Evolutionary conservation across 2,329 filamentous ascomycete species (phyloP).

Genomic region (Fusarium sp.): DNA sequence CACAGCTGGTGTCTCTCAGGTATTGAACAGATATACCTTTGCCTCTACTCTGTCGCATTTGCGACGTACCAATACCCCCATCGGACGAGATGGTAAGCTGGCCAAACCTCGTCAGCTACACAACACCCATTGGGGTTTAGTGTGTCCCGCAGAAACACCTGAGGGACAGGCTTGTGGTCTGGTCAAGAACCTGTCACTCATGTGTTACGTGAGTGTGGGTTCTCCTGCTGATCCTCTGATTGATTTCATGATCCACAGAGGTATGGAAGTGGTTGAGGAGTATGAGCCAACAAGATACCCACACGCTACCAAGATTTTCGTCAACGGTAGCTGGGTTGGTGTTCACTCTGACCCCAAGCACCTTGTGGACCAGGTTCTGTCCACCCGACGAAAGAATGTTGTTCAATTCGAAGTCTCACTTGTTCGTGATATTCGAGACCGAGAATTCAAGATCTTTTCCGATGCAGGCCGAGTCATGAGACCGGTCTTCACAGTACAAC

Average conservation of each 20-base stretch:
- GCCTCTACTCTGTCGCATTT: slow-evolving; percentile 96
- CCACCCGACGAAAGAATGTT: slow-evolving; percentile 82
- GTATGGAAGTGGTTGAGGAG: slow-evolving; percentile 97
- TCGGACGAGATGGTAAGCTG: slow-evolving; percentile 95
- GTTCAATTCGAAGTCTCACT: slow-evolving; percentile 94
- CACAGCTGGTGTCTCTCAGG: slow-evolving; percentile 97
- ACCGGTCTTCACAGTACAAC: slow-evolving; percentile 93
- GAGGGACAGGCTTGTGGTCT: slow-evolving; percentile 98
- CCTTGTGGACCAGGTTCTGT: slow-evolving; percentile 82
- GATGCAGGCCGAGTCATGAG: slow-evolving; percentile 96
- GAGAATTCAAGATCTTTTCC: slow-evolving; percentile 98
- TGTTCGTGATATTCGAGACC: slow-evolving; percentile 94
- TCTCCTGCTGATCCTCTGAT: slow-evolving; percentile 93
- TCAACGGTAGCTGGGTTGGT: slow-evolving; percentile 98
- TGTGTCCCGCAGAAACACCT: slow-evolving; percentile 96
- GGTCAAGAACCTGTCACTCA: slow-evolving; percentile 96
- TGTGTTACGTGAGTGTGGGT: slow-evolving; percentile 98
- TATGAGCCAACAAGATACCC: slow-evolving; percentile 89
- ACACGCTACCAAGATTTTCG: slow-evolving; percentile 96
- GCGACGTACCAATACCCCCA: slow-evolving; percentile 95
- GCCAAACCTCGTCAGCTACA: slow-evolving; percentile 95
- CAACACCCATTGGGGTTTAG: slow-evolving; percentile 98
- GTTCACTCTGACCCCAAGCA: slow-evolving; percentile 90
- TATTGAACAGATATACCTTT: slow-evolving; percentile 97
- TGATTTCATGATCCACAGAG: slow-evolving; percentile 85